Evolutionary conservation across 257 asterid genomes (phyloP), one percentile per base, ranked within the genome.

Genomic region (Leonotis leonurus): DNA sequence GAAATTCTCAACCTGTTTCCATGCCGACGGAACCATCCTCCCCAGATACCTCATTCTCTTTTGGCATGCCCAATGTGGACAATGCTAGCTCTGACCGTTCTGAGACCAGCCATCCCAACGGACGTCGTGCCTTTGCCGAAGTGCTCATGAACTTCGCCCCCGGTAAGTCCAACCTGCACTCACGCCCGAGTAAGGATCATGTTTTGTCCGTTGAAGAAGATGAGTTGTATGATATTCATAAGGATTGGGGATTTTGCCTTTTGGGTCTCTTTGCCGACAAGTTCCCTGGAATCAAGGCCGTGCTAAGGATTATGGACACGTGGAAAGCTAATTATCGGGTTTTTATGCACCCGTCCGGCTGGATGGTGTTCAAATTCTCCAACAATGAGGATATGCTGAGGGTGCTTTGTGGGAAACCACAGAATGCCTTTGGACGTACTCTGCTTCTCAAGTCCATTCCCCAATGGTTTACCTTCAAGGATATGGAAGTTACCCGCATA

Each of bases 391-490:
- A 13, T 3, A 39, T 11, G 44, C 0, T 1, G 0, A 14, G 18
- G 0, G 6, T 39, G 0, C 8, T 39, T 0, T 5, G 1, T 1
- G 3, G 18, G 6, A 2, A 17, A 1, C 44, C 18, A 3, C 3
- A 11, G 0, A 13, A 12, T 39, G 44, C 44, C 7, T 39, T 2
- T 13, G 44, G 44, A 0, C 2, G 44, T 0, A 12, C 18, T 0
- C 18, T 13, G 0, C 3, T 39, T 0, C 16, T 37, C 0, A 11
- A 9, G 1, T 0, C 7, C 0, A 3, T 39, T 0, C 44, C 44
- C 0, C 17, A 14, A 3, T 39, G 18, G 4, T 39, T 39, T 6
- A 39, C 44, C 1, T 39, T 39, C 4, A 7, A 39, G 1, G 44
- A 39, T 1, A 39, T 39, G 44, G 44, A 39, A 4, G 11, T 39